Base-by-base conservation (phyloP, 2,329 filamentous ascomycete species). In the Cercospora sp. region DNA sequence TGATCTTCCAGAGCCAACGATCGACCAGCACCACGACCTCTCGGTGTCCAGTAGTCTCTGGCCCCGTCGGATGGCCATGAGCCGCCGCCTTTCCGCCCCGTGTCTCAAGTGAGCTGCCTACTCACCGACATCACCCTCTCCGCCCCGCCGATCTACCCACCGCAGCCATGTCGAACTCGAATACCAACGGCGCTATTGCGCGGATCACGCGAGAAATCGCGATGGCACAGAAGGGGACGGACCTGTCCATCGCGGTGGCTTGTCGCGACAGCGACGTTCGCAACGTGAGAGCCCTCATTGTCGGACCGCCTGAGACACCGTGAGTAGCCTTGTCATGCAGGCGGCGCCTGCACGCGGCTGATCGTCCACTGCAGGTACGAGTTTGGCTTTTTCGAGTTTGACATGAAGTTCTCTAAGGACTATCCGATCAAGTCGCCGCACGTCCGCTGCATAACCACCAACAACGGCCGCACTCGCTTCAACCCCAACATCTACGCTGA, bases 401-500 rank as follows among this genome's bases (percentile, higher is more conserved):
- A 75, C 32, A 69, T 76, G 66, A 74, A 75, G 65, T 75, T 79
- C 61, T 69, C 71, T n/a, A 73, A 74, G 93, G 93, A 97, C 3
- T 99, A 99, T 76, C 95, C 95, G 71, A 87, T 84, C 66, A 87
- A 84, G 69, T 84, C 87, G 5, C 88, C 88, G 0, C 76, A 74
- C 24, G 88, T 90, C 28, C 87, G 84, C 26, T 90, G 91, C 28
- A 86, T 89, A 51, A 98, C 95, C 0, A 99, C 94, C 1, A 97
- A 98, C 77, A 84, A 86, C n/a, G 94, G 94, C 10, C 86, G 90
- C 68, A 93, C 90, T 77, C 89, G 95, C 7, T 98, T 98, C 84
- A 97, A 97, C 76, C 95, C 95, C 3, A 99, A 99, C 77, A 97
- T 99, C 69, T 99, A 99, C 78, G 86, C 93, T 1, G 88, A 83